Conservation (phyloP, 805 yeast genomes). For the Lachancea meyersii region DNA sequence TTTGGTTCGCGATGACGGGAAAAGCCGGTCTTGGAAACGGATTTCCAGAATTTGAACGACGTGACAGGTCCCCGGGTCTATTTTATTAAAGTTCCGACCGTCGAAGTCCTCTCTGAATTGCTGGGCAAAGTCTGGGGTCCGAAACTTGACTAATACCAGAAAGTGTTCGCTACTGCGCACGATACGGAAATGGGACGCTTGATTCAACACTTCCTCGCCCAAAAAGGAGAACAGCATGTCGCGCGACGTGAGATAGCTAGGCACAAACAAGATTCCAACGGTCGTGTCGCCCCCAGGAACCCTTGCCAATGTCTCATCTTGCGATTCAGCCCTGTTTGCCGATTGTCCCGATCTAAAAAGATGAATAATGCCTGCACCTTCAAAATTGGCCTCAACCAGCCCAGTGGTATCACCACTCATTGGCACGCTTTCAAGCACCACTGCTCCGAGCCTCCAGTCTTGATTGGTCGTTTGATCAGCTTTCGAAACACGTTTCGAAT, state of each 20-base stretch:
- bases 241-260: constrained; percentile 79
- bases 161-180: constrained; percentile 58
- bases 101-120: constrained; percentile 59
- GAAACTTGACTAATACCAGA: constrained; percentile 72
- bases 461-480: not conserved
- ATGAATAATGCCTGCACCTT: constrained; percentile 71
- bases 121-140: constrained; percentile 48
- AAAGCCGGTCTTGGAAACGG: constrained; percentile 34
- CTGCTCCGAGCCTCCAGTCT: constrained; percentile 7
- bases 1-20: constrained; percentile 11
- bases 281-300: constrained; percentile 54
- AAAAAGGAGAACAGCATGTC: constrained; percentile 65
- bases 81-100: constrained; percentile 71
- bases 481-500: not conserved
- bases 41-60: constrained; percentile 64
- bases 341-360: constrained; percentile 45
- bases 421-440: not conserved
- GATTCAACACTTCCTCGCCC: constrained; percentile 56
- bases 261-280: constrained; percentile 77
- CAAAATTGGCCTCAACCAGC: constrained; percentile 42
- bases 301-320: constrained; percentile 19
- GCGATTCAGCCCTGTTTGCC: not conserved
- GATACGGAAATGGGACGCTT: constrained; percentile 66
- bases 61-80: constrained; percentile 86
- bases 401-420: not conserved